Evolutionary conservation across 129 eudicot species (phyloP).

Genomic region (Kitagawia praeruptora): DNA sequence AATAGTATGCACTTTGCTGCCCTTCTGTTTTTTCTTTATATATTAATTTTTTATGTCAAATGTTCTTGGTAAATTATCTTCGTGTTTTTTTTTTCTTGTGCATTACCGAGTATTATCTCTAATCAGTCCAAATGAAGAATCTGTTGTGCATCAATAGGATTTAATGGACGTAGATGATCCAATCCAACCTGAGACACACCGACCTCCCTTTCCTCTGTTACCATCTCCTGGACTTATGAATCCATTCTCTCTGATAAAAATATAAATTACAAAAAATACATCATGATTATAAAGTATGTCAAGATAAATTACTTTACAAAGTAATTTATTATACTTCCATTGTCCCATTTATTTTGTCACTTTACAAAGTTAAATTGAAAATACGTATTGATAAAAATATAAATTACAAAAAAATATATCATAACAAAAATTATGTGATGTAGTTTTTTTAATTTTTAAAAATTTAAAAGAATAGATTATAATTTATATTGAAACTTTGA

Average conservation of each 20-base stretch:
- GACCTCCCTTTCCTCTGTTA: constrained; percentile 49
- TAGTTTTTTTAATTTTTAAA: no score
- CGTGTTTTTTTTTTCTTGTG: background rate
- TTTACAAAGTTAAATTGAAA: no score
- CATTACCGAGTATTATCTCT: constrained; percentile 4
- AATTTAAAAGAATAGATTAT: no score
- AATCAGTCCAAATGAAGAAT: constrained; percentile 40
- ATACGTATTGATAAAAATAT: no score
- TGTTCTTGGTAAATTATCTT: background rate
- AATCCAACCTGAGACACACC: constrained; percentile 21
- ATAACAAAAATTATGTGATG: no score
- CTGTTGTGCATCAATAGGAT: constrained; percentile 32
- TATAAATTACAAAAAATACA: no score
- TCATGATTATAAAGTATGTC: no score
- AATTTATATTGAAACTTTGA: no score
- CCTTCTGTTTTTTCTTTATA: background rate
- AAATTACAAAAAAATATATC: no score
- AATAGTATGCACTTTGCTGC: background rate
- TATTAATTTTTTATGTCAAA: background rate
- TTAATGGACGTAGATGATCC: constrained; percentile 26
- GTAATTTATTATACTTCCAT: no score
- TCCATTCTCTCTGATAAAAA: constrained; percentile 74
- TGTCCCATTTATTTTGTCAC: no score
- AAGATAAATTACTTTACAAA: no score
- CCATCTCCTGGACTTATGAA: constrained; percentile 47